Conservation (phyloP, 1,284 basidiomycete genomes). For the Vanrija sp. region DNA sequence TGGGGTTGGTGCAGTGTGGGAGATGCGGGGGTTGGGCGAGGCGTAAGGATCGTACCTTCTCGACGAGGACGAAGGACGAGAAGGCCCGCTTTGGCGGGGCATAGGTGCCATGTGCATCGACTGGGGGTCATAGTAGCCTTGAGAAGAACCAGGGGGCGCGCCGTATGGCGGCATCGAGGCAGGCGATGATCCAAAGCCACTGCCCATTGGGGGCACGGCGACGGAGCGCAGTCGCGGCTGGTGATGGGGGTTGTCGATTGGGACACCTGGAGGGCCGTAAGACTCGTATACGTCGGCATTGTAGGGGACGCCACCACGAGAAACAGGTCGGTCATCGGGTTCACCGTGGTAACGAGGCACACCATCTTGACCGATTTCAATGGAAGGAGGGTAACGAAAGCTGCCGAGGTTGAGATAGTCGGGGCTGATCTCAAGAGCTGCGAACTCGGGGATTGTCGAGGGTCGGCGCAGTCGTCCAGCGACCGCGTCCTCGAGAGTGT, state of each 20-base stretch:
- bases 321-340: conserved; percentile 16
- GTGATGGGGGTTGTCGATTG: conserved; percentile 10
- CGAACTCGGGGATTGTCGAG: conserved; percentile 82
- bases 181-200: neutral
- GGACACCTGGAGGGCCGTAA: conserved; percentile 1
- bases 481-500: conserved; percentile 86
- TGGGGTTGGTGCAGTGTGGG: neutral
- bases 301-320: conserved; percentile 6
- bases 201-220: conserved; percentile 5
- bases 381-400: conserved; percentile 83
- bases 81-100: conserved; percentile 5
- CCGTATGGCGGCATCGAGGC: conserved; percentile 5
- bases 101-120: conserved; percentile 2
- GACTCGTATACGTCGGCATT: conserved; percentile 13
- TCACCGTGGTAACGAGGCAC: conserved; percentile 63
- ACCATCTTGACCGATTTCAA: conserved; percentile 78
- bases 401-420: conserved; percentile 87
- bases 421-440: conserved; percentile 76
- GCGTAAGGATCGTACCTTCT: conserved; percentile 18
- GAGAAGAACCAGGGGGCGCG: conserved; percentile 6
- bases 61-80: conserved; percentile 5
- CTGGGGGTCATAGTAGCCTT: conserved; percentile 10
- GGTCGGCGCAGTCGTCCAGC: conserved; percentile 81
- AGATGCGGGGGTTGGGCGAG: neutral
- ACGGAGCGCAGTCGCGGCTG: conserved; percentile 13